phyloP scores from a whole-genome alignment of 257 asterid species.

The Lycium barbarum region DNA sequence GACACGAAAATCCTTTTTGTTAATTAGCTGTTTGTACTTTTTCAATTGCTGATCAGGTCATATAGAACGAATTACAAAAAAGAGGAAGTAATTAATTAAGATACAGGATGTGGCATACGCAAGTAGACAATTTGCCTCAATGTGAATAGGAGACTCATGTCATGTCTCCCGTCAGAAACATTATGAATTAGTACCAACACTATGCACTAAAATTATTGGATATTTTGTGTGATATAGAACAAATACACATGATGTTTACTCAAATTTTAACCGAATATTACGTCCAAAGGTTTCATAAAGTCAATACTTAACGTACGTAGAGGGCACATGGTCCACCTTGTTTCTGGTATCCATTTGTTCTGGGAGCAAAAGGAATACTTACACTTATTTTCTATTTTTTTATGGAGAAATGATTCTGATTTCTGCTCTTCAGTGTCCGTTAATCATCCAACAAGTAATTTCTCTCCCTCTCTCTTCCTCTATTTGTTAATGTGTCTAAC shows the following conservation, averaged over 20 bases:
- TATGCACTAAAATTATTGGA: background rate
- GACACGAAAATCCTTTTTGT: no score
- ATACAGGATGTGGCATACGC: no score
- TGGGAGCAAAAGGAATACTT: background rate
- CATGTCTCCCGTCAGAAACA: background rate
- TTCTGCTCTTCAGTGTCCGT: no score
- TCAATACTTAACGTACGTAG: background rate
- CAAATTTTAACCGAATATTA: background rate
- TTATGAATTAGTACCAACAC: background rate
- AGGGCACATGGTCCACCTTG: conserved; percentile 1
- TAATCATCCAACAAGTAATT: no score
- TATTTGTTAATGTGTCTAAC: no score
- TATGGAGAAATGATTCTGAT: background rate
- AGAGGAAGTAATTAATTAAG: no score
- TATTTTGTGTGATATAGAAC: background rate
- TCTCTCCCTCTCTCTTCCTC: no score
- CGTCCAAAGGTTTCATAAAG: background rate
- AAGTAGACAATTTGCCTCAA: no score
- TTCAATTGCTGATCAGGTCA: background rate
- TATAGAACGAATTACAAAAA: background rate
- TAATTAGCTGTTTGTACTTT: background rate
- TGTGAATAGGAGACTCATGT: no score
- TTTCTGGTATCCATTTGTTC: background rate
- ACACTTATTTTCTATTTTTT: background rate
- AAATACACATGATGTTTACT: background rate